phyloP scores from a whole-genome alignment of 495 filamentous ascomycete species.

The Penicillium daleae region DNA sequence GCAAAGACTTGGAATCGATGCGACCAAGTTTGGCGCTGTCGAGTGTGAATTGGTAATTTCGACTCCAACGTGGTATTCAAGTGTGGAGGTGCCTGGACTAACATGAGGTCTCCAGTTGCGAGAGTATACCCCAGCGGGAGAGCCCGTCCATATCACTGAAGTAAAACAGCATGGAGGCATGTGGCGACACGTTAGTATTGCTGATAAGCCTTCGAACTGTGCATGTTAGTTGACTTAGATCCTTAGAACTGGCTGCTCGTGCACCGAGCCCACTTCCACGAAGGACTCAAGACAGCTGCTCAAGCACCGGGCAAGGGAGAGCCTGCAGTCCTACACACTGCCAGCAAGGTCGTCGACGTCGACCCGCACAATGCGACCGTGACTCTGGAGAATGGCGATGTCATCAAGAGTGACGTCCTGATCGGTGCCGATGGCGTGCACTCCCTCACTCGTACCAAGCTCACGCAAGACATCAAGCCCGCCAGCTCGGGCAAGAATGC shows the following conservation, averaged over 20 bases:
- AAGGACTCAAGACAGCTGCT: slow-evolving; percentile 49
- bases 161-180: slow-evolving; percentile 36
- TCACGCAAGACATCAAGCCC: slow-evolving; percentile 41
- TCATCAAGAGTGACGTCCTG: slow-evolving; percentile 45
- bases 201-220: neutral
- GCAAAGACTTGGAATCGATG: slow-evolving; percentile 45
- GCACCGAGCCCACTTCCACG: slow-evolving; percentile 55
- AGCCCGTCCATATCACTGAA: slow-evolving; percentile 36
- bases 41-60: slow-evolving; percentile 33
- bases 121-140: slow-evolving; percentile 36
- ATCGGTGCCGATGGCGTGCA: slow-evolving; percentile 56
- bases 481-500: slow-evolving; percentile 59
- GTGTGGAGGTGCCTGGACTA: neutral
- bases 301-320: slow-evolving; percentile 40
- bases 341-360: slow-evolving; percentile 48
- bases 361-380: slow-evolving; percentile 47
- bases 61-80: neutral
- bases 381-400: slow-evolving; percentile 39
- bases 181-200: slow-evolving; percentile 44
- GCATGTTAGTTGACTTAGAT: neutral
- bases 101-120: slow-evolving; percentile 31
- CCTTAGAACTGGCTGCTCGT: slow-evolving; percentile 53
- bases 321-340: slow-evolving; percentile 45
- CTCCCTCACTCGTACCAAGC: slow-evolving; percentile 42
- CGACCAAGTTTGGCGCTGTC: slow-evolving; percentile 39